These are phyloP conservation scores for Canna indica DNA, from an alignment of 176 grass and related monocot genomes.

Conservation along the genomic window DNA sequence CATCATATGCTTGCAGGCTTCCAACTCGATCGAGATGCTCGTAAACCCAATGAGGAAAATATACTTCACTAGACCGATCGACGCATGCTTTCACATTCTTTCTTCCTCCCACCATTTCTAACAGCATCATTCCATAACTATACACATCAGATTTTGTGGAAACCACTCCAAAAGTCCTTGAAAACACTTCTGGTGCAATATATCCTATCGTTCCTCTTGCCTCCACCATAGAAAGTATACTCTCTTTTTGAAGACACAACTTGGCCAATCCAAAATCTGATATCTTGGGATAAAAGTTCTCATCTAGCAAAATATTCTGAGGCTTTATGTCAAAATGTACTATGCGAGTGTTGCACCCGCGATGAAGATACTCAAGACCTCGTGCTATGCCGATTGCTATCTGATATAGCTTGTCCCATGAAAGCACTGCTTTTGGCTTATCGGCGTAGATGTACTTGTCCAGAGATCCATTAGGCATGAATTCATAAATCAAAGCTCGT, in stretches of 20 bases:
- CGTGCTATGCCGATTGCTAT: slow-evolving; percentile 49
- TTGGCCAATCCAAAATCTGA: slow-evolving; percentile 63
- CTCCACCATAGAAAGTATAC: slow-evolving; percentile 34
- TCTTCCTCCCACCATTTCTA: slow-evolving; percentile 44
- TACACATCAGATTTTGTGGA: slow-evolving; percentile 59
- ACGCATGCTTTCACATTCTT: slow-evolving; percentile 9
- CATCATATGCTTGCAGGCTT: slow-evolving; percentile 14
- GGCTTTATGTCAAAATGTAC: slow-evolving; percentile 89
- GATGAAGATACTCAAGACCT: slow-evolving; percentile 58
- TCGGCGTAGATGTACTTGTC: slow-evolving; percentile 51
- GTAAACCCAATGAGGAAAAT: slow-evolving; percentile 50
- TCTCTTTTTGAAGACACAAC: slow-evolving; percentile 38
- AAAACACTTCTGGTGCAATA: slow-evolving; percentile 66
- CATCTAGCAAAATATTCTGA: slow-evolving; percentile 49
- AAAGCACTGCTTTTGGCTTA: slow-evolving; percentile 3
- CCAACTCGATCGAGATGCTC: slow-evolving; percentile 24
- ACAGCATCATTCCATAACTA: slow-evolving; percentile 58
- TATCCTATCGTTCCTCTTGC: slow-evolving; percentile 59
- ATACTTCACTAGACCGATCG: slow-evolving; percentile 12
- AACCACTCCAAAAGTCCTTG: slow-evolving; percentile 33
- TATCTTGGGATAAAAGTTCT: slow-evolving; percentile 50
- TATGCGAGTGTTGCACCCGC: slow-evolving; percentile 21
- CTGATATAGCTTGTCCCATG: slow-evolving; percentile 37
- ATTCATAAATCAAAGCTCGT: slow-evolving; percentile 52
- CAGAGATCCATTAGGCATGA: slow-evolving; percentile 48